phyloP scores from a whole-genome alignment of 257 asterid species.

The Solanum phureja region DNA sequence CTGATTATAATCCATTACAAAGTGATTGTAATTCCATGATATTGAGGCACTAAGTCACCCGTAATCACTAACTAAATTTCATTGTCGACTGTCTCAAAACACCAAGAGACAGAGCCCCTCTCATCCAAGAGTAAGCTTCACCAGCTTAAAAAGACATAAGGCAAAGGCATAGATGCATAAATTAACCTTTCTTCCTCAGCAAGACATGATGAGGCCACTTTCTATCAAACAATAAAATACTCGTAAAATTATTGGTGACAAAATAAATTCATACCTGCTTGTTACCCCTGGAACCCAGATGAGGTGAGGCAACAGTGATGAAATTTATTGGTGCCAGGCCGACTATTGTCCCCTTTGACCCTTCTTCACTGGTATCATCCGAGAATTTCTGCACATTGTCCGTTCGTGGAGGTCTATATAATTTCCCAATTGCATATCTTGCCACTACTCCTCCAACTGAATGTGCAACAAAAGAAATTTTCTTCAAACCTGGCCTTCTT shows the following conservation, averaged over 20 bases:
- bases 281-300: slow-evolving; percentile 97
- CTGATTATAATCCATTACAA: not conserved
- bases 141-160: not conserved
- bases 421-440: slow-evolving; percentile 81
- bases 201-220: not conserved
- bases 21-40: not conserved
- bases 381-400: slow-evolving; percentile 33
- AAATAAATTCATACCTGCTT: slow-evolving; percentile 53
- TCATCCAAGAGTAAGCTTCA: not conserved
- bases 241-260: not conserved
- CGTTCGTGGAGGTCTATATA: slow-evolving; percentile 42
- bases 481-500: slow-evolving; percentile 56
- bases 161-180: not conserved
- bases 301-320: slow-evolving; percentile 92
- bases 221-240: not conserved
- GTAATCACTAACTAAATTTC: not conserved
- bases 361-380: slow-evolving; percentile 22
- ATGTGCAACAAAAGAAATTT: slow-evolving; percentile 91
- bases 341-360: slow-evolving; percentile 65
- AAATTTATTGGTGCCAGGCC: slow-evolving; percentile 80
- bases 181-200: not conserved
- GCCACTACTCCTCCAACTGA: slow-evolving; percentile 99
- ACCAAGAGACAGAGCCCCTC: not conserved
- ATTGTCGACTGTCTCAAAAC: not conserved
- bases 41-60: not conserved